Base-by-base conservation (phyloP, 331 rosid species). In the Acacia concinna region DNA sequence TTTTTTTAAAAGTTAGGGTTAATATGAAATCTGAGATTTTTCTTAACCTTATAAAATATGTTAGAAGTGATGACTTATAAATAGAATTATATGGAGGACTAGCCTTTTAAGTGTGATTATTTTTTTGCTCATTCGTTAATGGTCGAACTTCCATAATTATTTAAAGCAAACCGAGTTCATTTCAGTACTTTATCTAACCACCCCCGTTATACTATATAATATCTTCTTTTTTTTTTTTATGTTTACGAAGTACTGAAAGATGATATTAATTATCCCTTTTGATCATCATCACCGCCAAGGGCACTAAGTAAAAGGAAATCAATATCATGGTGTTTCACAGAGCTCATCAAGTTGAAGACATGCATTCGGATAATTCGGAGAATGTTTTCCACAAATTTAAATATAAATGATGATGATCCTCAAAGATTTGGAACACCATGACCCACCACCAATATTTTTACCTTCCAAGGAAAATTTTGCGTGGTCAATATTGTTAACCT, bases 331-430 rank as follows among this genome's bases (percentile, higher is more conserved):
- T 47, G 84, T 32, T 37, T 64, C 70, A 18, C 74, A 35, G 49
- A 67, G 52, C 23, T 77, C 57, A 57, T 68, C 13, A 81, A 80
- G 79, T 80, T 47, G 68, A 74, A 81, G 79, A 70, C 85, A 85
- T 81, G 54, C 83, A 70, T 63, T 63, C 46, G 79, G 73, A 85
- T 49, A 81, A 78, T 71, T 78, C 81, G 85, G 84, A 70, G 65
- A 43, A 27, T 85, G 88, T 81, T 81, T 71, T 67, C 79, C 54
- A 62, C 35, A 69, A 15, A 38, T 38, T 38, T 38, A 38, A 38
- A 9, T 18, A 23, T 31, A 63, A 67, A 54, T 20, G 1, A 77
- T 80, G 10, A 34, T 64, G 27, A 73, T 70, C 31, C 21, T 79
- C 56, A 7, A 60, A 23, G 34, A 21, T 25, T 44, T 4, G 23